Evolutionary conservation across 2,329 filamentous ascomycete species (phyloP), one percentile per base, ranked within the genome.

Genomic region (Xylariaceae sp.): DNA sequence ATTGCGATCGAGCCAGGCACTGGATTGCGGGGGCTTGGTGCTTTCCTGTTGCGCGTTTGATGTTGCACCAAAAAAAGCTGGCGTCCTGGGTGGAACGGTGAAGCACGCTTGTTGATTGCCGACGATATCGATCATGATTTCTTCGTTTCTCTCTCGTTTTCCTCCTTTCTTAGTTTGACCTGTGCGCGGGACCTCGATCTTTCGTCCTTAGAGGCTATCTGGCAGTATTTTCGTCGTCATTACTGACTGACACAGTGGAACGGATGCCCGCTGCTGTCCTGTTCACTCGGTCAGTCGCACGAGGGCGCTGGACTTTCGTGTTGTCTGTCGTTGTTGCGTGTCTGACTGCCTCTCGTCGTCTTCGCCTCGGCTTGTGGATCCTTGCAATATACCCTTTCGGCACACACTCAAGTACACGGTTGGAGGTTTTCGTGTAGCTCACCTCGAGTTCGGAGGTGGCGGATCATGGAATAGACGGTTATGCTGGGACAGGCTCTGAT

Each of bases 91-190:
- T 62, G 64, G 60, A 61, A 64, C 56, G 51, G 53, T 66, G 64
- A 65, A 63, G 63, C 65, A 63, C 60, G 64, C 63, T 62, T 65
- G 39, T 64, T 53, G 62, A 65, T 54, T 54, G 59, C 65, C 63
- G 60, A 65, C 53, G 59, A 66, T 68, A 68, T 54, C 50, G 60
- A 58, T 67, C 61, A 67, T 61, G 65, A 68, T 66, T 68, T 64
- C 53, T 57, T 61, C 13, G 8, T 58, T 37, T 53, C 35, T 34
- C 30, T 51, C 30, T 51, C 9, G 3, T 35, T 35, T n/a, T 13
- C 9, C 11, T 17, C 23, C 39, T 68, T 56, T 59, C 52, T 64
- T 60, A 57, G 61, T 64, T 61, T 49, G 48, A 58, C 55, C 62
- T 58, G 59, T 53, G 55, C 50, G 53, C 23, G 23, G 23, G 55